phyloP scores from a whole-genome alignment of 768 basidiomycete genomes.

The Phaffia australis region DNA sequence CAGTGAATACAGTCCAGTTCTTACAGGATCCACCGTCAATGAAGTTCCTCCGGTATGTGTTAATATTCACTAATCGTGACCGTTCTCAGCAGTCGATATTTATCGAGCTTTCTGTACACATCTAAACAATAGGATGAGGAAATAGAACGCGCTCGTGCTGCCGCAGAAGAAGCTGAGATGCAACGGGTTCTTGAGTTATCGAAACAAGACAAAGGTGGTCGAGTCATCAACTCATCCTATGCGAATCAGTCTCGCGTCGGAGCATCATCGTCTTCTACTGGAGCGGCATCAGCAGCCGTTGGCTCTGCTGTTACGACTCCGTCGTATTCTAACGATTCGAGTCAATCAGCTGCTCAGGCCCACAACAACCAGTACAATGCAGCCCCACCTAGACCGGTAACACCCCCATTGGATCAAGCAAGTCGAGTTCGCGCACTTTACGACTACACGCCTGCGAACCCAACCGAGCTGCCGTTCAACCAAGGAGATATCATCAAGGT shows the following conservation, averaged over 20 bases:
- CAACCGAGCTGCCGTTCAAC: slow-evolving; percentile 81
- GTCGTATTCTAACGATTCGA: background rate
- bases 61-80: background rate
- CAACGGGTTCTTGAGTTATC: slow-evolving; percentile 85
- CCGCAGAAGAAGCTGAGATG: slow-evolving; percentile 77
- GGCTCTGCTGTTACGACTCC: background rate
- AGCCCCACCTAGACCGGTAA: slow-evolving; percentile 10
- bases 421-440: slow-evolving; percentile 82
- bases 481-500: slow-evolving; percentile 92
- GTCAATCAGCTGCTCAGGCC: background rate
- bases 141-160: slow-evolving; percentile 15
- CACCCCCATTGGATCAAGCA: slow-evolving; percentile 38
- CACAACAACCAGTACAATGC: background rate
- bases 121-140: slow-evolving; percentile 14
- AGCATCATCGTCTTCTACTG: slow-evolving; percentile 6
- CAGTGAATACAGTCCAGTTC: slow-evolving; percentile 14
- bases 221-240: slow-evolving; percentile 34
- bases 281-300: background rate
- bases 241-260: background rate
- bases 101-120: background rate
- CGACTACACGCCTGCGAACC: slow-evolving; percentile 73
- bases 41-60: slow-evolving; percentile 11
- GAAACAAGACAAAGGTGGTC: slow-evolving; percentile 81
- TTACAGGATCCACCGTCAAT: slow-evolving; percentile 12
- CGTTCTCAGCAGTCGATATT: background rate